Base-by-base conservation (phyloP, 176 grass and related monocot species). In the Saccharum officinarum region DNA sequence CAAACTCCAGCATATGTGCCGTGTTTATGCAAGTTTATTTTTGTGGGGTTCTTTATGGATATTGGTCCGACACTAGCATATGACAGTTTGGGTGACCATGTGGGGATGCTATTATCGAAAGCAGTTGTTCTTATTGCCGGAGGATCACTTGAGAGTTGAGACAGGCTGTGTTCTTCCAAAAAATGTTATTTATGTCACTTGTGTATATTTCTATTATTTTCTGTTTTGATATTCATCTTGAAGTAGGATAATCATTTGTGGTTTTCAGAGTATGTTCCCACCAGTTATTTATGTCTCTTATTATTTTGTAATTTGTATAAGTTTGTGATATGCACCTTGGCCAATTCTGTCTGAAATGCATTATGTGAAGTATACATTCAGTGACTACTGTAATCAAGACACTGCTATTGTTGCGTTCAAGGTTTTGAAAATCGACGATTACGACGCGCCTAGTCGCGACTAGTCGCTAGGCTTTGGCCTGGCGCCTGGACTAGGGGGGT, bases 261-360 rank as follows among this genome's bases (percentile, higher is more conserved):
- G 25, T 67, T 81, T 75, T 28, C 62, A n/a, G 39, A 68, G 55
- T 65, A 33, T 67, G 22, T 25, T 18, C 28, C 4, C 49, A 54
- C 73, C 50, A 67, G 22, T 75, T 41, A 44, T 39, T 8, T 81
- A 44, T 17, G 46, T 25, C 44, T 33, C 36, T 2, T 75, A 42
- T 28, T 12, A 67, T 82, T 69, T 52, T 57, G 25, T 46, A 33
- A 33, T 33, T 33, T 33, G 31, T 33, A 33, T 33, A 59, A 68
- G 61, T 46, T 59, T 80, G 71, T 38, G 13, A 13, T 46, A 13
- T 59, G 62, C 45, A 34, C 17, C 46, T 69, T 47, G 73, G 34
- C 47, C 17, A 26, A 20, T 80, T 79, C 79, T 86, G 64, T 80
- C 22, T 86, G n/a, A 66, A 80, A 66, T 82, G 68, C 45, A 59